Evolutionary conservation across 805 yeast species (phyloP).

Genomic region (Yamadazyma kitorensis): DNA sequence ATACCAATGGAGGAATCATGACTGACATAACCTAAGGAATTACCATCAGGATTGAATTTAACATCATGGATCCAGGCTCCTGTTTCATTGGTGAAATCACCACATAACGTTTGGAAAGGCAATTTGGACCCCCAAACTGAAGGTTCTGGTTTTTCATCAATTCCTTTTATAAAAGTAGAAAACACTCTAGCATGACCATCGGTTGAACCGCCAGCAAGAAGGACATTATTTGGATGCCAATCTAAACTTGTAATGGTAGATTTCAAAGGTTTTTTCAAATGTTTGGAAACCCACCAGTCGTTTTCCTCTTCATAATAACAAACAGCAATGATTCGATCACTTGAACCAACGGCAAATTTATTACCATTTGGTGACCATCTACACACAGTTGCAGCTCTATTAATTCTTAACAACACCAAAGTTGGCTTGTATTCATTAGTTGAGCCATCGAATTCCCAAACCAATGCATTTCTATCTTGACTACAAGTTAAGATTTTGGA

Average conservation of each 20-base stretch:
- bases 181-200: constrained; percentile 17
- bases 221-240: constrained; percentile 93
- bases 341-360: constrained; percentile 96
- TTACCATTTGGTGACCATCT: constrained; percentile 94
- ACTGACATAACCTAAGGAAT: constrained; percentile 74
- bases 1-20: constrained; percentile 85
- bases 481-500: constrained; percentile 88
- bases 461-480: constrained; percentile 96
- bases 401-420: constrained; percentile 85
- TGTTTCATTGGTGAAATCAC: constrained; percentile 65
- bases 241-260: constrained; percentile 79
- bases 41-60: constrained; percentile 75
- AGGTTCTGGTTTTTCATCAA: constrained; percentile 79
- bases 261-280: constrained; percentile 90
- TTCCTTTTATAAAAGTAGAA: constrained; percentile 79
- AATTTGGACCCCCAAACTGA: constrained; percentile 91
- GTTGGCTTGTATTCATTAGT: constrained; percentile 75
- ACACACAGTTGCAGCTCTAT: constrained; percentile 92
- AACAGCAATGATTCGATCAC: constrained; percentile 90
- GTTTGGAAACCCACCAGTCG: constrained; percentile 99
- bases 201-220: constrained; percentile 87
- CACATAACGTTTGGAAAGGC: constrained; percentile 90
- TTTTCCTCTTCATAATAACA: constrained; percentile 95
- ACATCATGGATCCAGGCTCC: constrained; percentile 95
- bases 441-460: constrained; percentile 73